Percentiles rank a stretch among this genome's conserved stretches.
Evolutionary conservation across 108 stramenopile genomes (phyloP).

Genomic region (Phaeodactylum tricornutum): DNA sequence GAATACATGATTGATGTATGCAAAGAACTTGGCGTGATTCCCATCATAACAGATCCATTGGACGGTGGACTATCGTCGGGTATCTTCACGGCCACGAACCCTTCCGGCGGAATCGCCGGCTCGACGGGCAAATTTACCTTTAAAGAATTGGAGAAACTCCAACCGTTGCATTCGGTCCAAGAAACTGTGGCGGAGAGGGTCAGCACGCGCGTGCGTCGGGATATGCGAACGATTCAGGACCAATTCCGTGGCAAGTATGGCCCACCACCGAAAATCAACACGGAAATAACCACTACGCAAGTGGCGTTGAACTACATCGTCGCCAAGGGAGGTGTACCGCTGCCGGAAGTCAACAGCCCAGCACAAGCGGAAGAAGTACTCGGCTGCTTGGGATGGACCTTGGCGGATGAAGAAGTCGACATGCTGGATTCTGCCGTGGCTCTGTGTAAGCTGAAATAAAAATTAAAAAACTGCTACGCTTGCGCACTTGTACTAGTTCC

Average conservation of each 20-base stretch:
- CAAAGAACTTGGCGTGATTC: constrained; percentile 68
- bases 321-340: constrained; percentile 78
- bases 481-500: neutral
- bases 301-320: constrained; percentile 77
- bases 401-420: constrained; percentile 67
- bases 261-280: constrained; percentile 58
- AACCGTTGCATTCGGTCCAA: constrained; percentile 48
- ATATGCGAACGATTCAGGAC: constrained; percentile 23
- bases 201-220: constrained; percentile 32
- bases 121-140: constrained; percentile 46
- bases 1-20: constrained; percentile 58
- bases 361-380: constrained; percentile 63
- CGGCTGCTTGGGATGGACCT: constrained; percentile 75
- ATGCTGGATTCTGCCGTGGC: constrained; percentile 64
- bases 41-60: constrained; percentile 58
- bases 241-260: constrained; percentile 16
- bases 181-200: constrained; percentile 49
- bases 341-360: constrained; percentile 56
- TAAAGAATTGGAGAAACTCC: constrained; percentile 52
- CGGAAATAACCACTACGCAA: constrained; percentile 71
- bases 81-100: constrained; percentile 67
- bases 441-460: constrained; percentile 21
- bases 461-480: neutral
- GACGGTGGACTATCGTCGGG: constrained; percentile 73
- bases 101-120: constrained; percentile 53